Base-by-base conservation (phyloP, 495 filamentous ascomycete species). In the Aspergillus ellipticus region DNA sequence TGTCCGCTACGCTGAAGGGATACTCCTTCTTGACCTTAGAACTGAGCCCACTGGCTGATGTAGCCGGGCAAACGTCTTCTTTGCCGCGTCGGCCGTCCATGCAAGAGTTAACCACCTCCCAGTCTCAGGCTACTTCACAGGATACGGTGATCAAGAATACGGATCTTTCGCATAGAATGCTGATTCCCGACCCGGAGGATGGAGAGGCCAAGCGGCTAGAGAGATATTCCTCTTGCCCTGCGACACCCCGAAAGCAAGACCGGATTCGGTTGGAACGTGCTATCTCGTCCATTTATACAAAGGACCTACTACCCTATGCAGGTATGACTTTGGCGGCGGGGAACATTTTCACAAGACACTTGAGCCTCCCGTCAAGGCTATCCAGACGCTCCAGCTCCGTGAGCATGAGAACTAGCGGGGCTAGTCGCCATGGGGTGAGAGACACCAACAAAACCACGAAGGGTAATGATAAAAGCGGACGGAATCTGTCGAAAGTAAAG, bases 141-240 rank as follows among this genome's bases (percentile, higher is more conserved):
- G 86, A 92, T 60, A 86, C 97, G 39, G 88, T 96, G 35, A 91
- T 98, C 64, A 92, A 89, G 63, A 96, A 95, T 61, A 97, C 94
- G 2, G 85, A 87, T 64, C 84, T 82, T 17, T 78, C 84, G 21
- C 85, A 87, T 55, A 82, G 84, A 47, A 69, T 59, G 2, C 66
- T 71, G 6, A 76, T 76, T 19, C 43, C 60, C 15, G 42, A 53
- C 15, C 56, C 48, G 16, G 39, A 50, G 6, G 60, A 66, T 3
- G 61, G 71, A 4, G 71, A 76, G 49, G 65, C 71, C 13, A 69
- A 72, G 47, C 64, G 73, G 17, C 64, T 56, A 7, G 73, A 69
- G 43, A 55, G 54, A n/a, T 51, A 57, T 4, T 45, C 42, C 26
- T 50, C 58, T 3, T 59, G 42, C 6, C 50, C 55, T 16, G 53